phyloP scores from a whole-genome alignment of 345 rosid genomes.

The Salix udensis region DNA sequence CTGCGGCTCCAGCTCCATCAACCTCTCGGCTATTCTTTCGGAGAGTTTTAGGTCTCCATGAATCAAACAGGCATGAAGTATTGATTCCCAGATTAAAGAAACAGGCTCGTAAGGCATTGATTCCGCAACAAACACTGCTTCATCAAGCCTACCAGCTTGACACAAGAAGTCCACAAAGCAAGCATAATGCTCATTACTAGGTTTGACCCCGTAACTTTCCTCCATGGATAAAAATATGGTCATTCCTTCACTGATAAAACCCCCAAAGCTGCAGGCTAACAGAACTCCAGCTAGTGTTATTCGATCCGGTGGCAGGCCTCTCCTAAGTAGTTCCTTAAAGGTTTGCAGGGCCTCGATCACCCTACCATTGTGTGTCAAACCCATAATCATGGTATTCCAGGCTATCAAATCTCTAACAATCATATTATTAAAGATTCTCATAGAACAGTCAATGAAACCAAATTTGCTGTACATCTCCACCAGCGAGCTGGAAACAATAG shows the following conservation, averaged over 20 bases:
- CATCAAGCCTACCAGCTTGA: conserved; percentile 41
- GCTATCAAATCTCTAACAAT: conserved; percentile 49
- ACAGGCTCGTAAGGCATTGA: conserved; percentile 43
- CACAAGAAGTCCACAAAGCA: conserved; percentile 49
- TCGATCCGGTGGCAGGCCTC: conserved; percentile 47
- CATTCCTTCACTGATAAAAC: conserved; percentile 46
- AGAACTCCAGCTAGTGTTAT: conserved; percentile 53
- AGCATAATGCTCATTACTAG: conserved; percentile 51
- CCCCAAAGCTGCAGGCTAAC: conserved; percentile 59
- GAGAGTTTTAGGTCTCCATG: conserved; percentile 36
- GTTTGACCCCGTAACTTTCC: conserved; percentile 36
- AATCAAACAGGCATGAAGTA: conserved; percentile 35
- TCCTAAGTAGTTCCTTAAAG: conserved; percentile 38
- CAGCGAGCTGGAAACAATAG: conserved; percentile 55
- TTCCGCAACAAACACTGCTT: conserved; percentile 38
- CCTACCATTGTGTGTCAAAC: conserved; percentile 49
- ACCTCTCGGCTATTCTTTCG: conserved; percentile 42
- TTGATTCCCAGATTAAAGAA: conserved; percentile 42
- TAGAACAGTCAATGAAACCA: conserved; percentile 48
- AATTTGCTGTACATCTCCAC: conserved; percentile 55
- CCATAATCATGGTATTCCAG: conserved; percentile 67
- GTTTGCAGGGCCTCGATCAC: conserved; percentile 37
- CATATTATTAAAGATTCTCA: conserved; percentile 41
- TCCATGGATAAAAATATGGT: conserved; percentile 52
- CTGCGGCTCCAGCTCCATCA: conserved; percentile 41